Evolutionary conservation across 257 asterid species (phyloP).

Genomic region (Cruciata laevipes): DNA sequence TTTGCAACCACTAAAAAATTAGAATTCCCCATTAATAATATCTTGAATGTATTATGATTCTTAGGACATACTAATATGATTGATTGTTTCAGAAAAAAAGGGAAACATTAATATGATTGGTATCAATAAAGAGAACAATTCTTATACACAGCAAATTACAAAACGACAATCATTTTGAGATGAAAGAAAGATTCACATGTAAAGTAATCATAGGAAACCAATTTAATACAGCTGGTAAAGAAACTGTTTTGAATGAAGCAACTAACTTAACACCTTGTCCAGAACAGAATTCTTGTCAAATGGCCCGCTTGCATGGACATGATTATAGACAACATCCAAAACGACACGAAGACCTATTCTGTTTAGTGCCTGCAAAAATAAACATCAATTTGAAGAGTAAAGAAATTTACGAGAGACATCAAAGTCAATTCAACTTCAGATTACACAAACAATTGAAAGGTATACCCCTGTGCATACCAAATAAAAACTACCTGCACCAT

Average conservation of each 20-base stretch:
- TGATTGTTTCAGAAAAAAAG: too few relatives aligned
- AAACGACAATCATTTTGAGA: conserved; percentile 1
- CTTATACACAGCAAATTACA: not conserved
- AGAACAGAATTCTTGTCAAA: conserved; percentile 55
- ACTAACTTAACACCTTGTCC: conserved; percentile 61
- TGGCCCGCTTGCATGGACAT: conserved; percentile 84
- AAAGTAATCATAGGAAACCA: not conserved
- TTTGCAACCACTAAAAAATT: not conserved
- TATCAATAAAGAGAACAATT: not conserved
- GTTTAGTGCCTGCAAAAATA: conserved; percentile 66
- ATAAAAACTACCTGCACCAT: conserved; percentile 75
- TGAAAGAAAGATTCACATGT: not conserved
- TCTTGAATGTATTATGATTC: too few relatives aligned
- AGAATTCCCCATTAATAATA: too few relatives aligned
- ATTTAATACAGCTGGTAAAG: not conserved
- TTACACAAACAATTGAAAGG: not conserved
- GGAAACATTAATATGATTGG: too few relatives aligned
- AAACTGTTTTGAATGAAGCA: not conserved
- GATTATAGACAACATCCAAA: conserved; percentile 91
- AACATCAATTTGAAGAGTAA: not conserved
- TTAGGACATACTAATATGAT: too few relatives aligned
- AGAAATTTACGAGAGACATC: conserved; percentile 5
- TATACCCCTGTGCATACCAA: conserved; percentile 7
- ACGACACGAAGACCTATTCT: conserved; percentile 75
- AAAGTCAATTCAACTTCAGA: not conserved